phyloP scores from a whole-genome alignment of 768 basidiomycete species.

The Lanmaoa pseudosensibilis region DNA sequence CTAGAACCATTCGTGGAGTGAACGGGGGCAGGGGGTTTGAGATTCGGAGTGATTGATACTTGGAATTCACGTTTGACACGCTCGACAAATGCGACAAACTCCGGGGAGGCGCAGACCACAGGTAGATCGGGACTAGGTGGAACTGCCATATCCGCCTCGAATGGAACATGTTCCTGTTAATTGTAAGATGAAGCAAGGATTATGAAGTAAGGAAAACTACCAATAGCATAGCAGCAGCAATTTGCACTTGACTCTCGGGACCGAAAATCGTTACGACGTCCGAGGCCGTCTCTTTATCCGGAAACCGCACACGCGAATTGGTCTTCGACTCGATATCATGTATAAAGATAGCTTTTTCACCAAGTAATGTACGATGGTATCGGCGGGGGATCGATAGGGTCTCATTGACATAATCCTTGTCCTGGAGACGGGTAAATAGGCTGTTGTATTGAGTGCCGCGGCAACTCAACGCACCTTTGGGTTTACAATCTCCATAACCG shows the following conservation, averaged over 20 bases:
- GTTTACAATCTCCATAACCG: slow-evolving; percentile 96
- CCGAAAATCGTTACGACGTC: slow-evolving; percentile 96
- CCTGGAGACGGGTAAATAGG: slow-evolving; percentile 45
- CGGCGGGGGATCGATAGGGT: slow-evolving; percentile 90
- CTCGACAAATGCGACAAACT: slow-evolving; percentile 84
- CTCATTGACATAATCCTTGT: slow-evolving; percentile 95
- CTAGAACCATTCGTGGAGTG: slow-evolving; percentile 47
- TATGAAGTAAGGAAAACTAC: slow-evolving; percentile 43
- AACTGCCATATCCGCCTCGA: slow-evolving; percentile 92
- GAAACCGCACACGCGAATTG: slow-evolving; percentile 89
- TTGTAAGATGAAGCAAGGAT: slow-evolving; percentile 2
- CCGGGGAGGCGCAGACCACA: slow-evolving; percentile 70
- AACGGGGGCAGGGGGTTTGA: slow-evolving; percentile 46
- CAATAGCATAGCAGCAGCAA: slow-evolving; percentile 93
- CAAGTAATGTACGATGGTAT: slow-evolving; percentile 92
- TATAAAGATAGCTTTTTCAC: slow-evolving; percentile 96
- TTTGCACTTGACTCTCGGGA: slow-evolving; percentile 95
- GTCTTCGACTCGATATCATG: slow-evolving; percentile 97
- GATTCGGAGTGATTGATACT: slow-evolving; percentile 82
- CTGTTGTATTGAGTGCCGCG: neutral
- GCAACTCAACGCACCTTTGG: slow-evolving; percentile 67
- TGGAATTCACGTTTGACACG: slow-evolving; percentile 92
- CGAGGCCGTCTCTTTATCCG: slow-evolving; percentile 90
- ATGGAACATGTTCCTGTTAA: slow-evolving; percentile 89
- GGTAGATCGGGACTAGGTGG: slow-evolving; percentile 82